Conservation (phyloP, 371 early-diverging fungal species). For the Haplosporangium sp. region DNA sequence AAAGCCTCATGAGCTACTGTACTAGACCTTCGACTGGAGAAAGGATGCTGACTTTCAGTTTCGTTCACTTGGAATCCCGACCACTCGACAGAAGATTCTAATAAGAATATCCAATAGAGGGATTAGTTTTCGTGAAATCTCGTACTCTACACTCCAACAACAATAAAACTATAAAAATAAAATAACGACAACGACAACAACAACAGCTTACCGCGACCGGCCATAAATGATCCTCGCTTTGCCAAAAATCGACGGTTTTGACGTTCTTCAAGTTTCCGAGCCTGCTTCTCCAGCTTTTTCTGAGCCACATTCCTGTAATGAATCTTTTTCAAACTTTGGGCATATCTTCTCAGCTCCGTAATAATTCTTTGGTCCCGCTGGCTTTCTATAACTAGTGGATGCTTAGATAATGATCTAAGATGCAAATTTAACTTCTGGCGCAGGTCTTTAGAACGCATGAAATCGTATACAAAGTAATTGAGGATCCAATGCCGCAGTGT, state of each 20-base stretch:
- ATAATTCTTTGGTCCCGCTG: constrained; percentile 68
- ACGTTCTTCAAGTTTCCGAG: constrained; percentile 14
- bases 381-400: constrained; percentile 59
- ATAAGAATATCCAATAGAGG: too few species aligned
- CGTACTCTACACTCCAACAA: too few species aligned
- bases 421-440: constrained; percentile 58
- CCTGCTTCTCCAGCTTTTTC: constrained; percentile 25
- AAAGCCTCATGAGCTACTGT: background rate
- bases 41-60: background rate
- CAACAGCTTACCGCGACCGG: constrained; percentile 1
- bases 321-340: constrained; percentile 22
- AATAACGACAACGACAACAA: too few species aligned
- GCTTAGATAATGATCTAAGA: constrained; percentile 59
- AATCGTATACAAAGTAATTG: constrained; percentile 75
- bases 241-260: background rate
- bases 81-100: constrained; percentile 18
- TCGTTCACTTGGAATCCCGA: background rate
- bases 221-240: background rate
- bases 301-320: constrained; percentile 33
- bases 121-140: too few species aligned
- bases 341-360: constrained; percentile 55
- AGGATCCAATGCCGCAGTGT: constrained; percentile 76
- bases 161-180: too few species aligned
- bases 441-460: constrained; percentile 62
- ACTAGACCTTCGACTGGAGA: constrained; percentile 20